A percentile compares a stretch with the other conserved stretches of the same genome.
These are phyloP conservation scores for Trichosporon asahii DNA, from an alignment of 1,284 basidiomycete species.

Conservation along the genomic window DNA sequence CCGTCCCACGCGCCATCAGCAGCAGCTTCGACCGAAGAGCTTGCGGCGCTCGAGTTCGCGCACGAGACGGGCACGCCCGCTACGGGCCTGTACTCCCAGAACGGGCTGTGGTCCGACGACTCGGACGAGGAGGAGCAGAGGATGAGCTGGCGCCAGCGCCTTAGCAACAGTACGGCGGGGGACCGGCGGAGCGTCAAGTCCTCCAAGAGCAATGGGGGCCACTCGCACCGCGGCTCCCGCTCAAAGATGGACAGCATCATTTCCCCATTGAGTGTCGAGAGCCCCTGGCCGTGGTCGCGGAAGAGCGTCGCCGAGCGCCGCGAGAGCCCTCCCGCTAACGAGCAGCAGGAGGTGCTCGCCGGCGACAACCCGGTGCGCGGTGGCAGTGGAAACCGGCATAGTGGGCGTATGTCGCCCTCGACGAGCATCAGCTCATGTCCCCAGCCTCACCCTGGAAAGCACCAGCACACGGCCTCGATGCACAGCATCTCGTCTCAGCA, in stretches of 20 bases:
- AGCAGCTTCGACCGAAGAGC: background rate
- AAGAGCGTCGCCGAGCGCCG: background rate
- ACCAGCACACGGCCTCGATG: slow-evolving; percentile 1
- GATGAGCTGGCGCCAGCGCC: slow-evolving; percentile 12
- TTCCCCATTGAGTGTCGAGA: background rate
- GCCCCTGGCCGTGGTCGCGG: slow-evolving; percentile 20
- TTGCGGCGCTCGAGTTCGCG: background rate
- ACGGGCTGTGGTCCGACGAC: slow-evolving; percentile 45
- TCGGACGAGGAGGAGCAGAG: slow-evolving; percentile 12
- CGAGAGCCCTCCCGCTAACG: background rate
- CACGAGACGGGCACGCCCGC: slow-evolving; percentile 35
- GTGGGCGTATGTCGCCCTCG: background rate
- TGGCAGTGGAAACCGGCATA: background rate
- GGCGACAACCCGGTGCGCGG: background rate
- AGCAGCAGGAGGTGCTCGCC: slow-evolving; percentile 1
- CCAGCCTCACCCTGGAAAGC: background rate
- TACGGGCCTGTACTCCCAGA: slow-evolving; percentile 39
- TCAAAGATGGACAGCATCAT: slow-evolving; percentile 16
- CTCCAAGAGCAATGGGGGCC: slow-evolving; percentile 11
- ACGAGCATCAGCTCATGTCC: background rate
- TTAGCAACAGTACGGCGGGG: slow-evolving; percentile 16
- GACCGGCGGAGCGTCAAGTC: slow-evolving; percentile 20
- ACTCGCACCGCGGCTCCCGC: slow-evolving; percentile 11
- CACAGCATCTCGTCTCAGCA: slow-evolving; percentile 1
- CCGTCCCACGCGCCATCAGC: background rate